Evolutionary conservation across 116 monocot genomes (phyloP), one percentile per base, ranked within the genome.

Genomic region (Cymodocea nodosa): DNA sequence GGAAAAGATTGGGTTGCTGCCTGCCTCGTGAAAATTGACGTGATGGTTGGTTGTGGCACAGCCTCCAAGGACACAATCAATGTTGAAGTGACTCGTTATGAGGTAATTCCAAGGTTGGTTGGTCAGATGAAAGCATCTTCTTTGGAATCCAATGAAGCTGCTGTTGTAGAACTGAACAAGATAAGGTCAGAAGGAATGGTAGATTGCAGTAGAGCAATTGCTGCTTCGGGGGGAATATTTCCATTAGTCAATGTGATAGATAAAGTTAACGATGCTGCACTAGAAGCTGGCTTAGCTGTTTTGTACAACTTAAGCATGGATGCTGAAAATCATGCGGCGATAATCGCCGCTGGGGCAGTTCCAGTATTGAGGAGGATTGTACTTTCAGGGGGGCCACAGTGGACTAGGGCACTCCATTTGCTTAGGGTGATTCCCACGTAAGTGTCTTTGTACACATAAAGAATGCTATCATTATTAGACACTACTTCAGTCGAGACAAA

Each of bases 291-390:
- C 50, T 66, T 91, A 59, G 78, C 81, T 9, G 67, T 91, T 48
- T 71, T 91, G 24, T 76, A 80, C 68, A 84, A 80, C 35, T 50
- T 91, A 3, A 78, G 91, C 72, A 87, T 87, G 91, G 87, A 91
- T 74, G 67, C 40, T 20, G 91, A 91, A 70, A 91, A 91, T 71
- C 91, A 87, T 70, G 18, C 84, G 3, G 87, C 82, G 15, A 84
- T 91, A 23, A 59, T 91, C 35, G 57, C 91, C 61, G 86, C 91
- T 15, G 91, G 91, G 51, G 81, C 78, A 22, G 66, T 87, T 23
- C 81, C 82, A 20, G 68, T 78, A 20, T 69, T 91, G 64, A 84
- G 63, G 68, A 79, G 84, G 76, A 80, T 91, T 51, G 71, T 84
- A 67, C 71, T 77, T 6, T 71, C 84, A 3, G 76, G 87, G 70